Evolutionary conservation across 2,329 filamentous ascomycete species (phyloP).

Genomic region (Ophiostoma perfectum): DNA sequence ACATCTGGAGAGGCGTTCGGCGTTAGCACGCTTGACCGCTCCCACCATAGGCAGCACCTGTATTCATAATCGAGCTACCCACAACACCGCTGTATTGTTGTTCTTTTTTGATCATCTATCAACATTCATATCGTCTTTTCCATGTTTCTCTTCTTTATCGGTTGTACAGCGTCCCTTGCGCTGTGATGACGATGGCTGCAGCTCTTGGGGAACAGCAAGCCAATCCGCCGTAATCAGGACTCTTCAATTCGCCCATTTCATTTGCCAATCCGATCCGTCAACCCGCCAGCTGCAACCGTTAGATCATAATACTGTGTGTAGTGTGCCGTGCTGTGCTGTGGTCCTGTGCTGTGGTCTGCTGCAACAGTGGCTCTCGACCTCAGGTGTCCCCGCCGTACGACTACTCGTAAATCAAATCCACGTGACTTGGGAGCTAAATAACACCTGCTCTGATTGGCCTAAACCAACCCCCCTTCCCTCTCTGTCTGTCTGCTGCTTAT

Average conservation of each 20-base stretch:
- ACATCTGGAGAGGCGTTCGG: neutral
- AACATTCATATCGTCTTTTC: neutral
- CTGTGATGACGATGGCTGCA: neutral
- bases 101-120: neutral
- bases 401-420: neutral
- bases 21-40: constrained; percentile 1
- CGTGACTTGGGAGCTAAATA: constrained; percentile 25
- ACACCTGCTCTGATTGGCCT: constrained; percentile 23
- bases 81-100: neutral
- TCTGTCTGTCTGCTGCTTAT: neutral
- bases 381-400: neutral
- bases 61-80: neutral
- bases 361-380: neutral
- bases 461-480: neutral
- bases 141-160: neutral
- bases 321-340: neutral
- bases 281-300: too few relatives aligned
- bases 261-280: constrained; percentile 15
- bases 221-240: constrained; percentile 13
- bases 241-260: constrained; percentile 22
- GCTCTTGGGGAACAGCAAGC: neutral
- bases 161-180: neutral
- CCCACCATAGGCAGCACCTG: constrained; percentile 3
- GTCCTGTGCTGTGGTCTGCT: neutral
- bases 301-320: too few relatives aligned